Percentiles rank a stretch among this genome's conserved stretches.
These are phyloP conservation scores for Colletotrichum ledebouriae DNA, from an alignment of 2,329 filamentous ascomycete genomes.

Conservation along the genomic window DNA sequence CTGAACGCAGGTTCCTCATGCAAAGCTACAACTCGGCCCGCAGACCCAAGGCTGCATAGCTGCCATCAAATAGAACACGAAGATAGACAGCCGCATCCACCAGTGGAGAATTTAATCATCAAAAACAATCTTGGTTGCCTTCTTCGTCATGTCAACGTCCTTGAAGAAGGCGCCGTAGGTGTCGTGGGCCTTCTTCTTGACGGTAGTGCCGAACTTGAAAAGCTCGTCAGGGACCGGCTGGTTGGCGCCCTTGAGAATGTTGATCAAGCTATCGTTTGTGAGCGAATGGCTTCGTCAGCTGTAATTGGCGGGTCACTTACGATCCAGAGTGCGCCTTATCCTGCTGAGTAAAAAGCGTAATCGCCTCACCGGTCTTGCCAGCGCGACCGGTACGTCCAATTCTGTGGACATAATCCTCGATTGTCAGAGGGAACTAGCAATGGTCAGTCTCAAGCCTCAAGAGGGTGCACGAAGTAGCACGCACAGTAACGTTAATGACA, in stretches of 20 bases:
- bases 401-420: constrained; percentile 97
- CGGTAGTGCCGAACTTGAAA: constrained; percentile 95
- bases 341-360: constrained; percentile 94
- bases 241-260: constrained; percentile 92
- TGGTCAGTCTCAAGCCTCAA: constrained; percentile 14
- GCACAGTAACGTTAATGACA: constrained; percentile 89
- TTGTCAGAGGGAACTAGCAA: constrained; percentile 85
- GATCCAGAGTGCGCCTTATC: constrained; percentile 93
- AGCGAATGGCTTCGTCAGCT: constrained; percentile 14
- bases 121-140: constrained; percentile 93
- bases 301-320: constrained; percentile 65
- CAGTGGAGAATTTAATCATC: constrained; percentile 61
- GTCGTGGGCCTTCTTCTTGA: constrained; percentile 98
- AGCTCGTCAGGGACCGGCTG: constrained; percentile 91
- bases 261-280: constrained; percentile 77
- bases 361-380: constrained; percentile 87
- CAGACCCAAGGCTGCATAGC: constrained; percentile 45
- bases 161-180: constrained; percentile 97
- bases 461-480: constrained; percentile 43
- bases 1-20: constrained; percentile 67
- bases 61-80: neutral
- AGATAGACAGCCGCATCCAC: constrained; percentile 1
- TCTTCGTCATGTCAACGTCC: constrained; percentile 85
- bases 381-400: constrained; percentile 96
- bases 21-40: constrained; percentile 62